Evolutionary conservation across 108 stramenopile genomes (phyloP).

Genomic region (Hondaea fermentalgiana): DNA sequence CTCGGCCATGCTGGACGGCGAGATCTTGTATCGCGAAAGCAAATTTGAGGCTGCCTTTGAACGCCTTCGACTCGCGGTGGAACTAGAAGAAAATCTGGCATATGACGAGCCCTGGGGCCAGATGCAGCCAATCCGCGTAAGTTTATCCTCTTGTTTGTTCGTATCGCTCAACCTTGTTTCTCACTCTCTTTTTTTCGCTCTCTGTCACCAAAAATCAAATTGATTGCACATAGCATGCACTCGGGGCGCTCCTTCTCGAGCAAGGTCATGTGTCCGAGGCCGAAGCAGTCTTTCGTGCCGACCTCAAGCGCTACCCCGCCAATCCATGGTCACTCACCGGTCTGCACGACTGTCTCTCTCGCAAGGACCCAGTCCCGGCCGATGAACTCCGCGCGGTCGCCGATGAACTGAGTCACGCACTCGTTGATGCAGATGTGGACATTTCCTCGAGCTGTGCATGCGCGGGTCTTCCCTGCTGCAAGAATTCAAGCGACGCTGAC

Average conservation of each 20-base stretch:
- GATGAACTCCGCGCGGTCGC: not conserved
- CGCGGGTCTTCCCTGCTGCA: not conserved
- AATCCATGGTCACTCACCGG: constrained; percentile 31
- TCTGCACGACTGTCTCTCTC: constrained; percentile 15
- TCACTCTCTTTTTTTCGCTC: no score
- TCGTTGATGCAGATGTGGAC: not conserved
- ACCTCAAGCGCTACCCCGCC: constrained; percentile 31
- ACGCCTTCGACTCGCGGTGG: constrained; percentile 29
- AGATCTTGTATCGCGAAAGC: constrained; percentile 42
- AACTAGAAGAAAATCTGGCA: constrained; percentile 4
- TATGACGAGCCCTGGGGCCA: constrained; percentile 48
- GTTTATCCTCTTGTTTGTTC: no score
- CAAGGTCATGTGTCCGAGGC: not conserved
- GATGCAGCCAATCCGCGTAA: constrained; percentile 34
- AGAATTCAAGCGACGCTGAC: no score
- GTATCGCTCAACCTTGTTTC: no score
- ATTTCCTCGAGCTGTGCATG: not conserved
- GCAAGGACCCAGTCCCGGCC: not conserved
- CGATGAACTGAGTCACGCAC: not conserved
- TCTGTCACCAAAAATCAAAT: no score
- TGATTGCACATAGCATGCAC: constrained; percentile 20
- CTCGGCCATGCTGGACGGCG: constrained; percentile 33
- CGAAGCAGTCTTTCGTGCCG: not conserved
- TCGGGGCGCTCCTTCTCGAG: constrained; percentile 47
- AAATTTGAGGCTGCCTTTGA: constrained; percentile 36